phyloP scores from a whole-genome alignment of 345 rosid genomes.

The Limnanthes douglasii region DNA sequence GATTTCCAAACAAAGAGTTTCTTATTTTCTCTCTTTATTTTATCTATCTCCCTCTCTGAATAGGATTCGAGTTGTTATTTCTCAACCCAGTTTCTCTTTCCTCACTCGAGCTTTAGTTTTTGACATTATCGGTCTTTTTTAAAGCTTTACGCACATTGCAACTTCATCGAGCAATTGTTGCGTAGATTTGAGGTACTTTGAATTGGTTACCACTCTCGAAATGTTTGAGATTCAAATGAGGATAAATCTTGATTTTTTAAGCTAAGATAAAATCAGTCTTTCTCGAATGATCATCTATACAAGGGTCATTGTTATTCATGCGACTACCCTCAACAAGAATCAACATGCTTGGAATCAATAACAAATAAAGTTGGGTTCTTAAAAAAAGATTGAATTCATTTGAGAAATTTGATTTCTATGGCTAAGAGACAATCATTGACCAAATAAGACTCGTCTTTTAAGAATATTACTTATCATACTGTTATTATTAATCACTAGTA shows the following conservation, averaged over 20 bases:
- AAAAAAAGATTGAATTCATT: constrained; percentile 29
- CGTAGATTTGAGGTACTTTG: constrained; percentile 77
- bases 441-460: constrained; percentile 41
- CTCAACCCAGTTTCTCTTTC: constrained; percentile 33
- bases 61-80: constrained; percentile 19
- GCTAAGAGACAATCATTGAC: constrained; percentile 64
- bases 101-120: constrained; percentile 25
- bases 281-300: constrained; percentile 46
- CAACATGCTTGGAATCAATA: constrained; percentile 34
- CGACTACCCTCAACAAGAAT: constrained; percentile 22
- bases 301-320: constrained; percentile 18
- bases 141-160: constrained; percentile 79
- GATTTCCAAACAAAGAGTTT: too few species aligned
- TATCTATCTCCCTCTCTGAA: too few species aligned
- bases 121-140: constrained; percentile 50
- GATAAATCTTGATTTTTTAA: constrained; percentile 29
- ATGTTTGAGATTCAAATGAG: constrained; percentile 30
- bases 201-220: constrained; percentile 51
- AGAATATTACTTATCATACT: constrained; percentile 23
- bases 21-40: too few species aligned
- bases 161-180: constrained; percentile 91
- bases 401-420: constrained; percentile 73
- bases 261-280: constrained; percentile 28
- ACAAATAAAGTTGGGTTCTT: constrained; percentile 26
- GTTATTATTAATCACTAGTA: constrained; percentile 37